Evolutionary conservation across 2,329 filamentous ascomycete species (phyloP).

Genomic region (Hypoxylon sp.): DNA sequence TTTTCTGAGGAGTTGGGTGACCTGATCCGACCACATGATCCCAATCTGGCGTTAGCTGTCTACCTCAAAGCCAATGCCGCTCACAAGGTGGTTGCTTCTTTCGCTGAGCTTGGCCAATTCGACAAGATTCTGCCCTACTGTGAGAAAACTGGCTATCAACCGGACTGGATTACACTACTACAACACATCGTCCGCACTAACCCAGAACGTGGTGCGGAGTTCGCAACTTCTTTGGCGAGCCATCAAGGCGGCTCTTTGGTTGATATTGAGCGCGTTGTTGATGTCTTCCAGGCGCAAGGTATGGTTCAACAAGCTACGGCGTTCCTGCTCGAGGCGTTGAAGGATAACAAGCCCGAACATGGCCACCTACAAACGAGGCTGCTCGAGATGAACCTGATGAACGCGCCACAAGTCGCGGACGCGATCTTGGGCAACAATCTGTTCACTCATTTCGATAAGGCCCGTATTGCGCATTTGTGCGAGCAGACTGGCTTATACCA

Average conservation of each 20-base stretch:
- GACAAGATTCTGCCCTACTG: constrained; percentile 97
- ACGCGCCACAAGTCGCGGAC: constrained; percentile 97
- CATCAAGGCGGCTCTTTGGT: constrained; percentile 89
- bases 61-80: constrained; percentile 92
- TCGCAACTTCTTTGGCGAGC: constrained; percentile 92
- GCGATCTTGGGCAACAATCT: constrained; percentile 98
- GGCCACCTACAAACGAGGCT: constrained; percentile 93
- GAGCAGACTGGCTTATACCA: constrained; percentile 91
- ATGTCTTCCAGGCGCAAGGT: constrained; percentile 97
- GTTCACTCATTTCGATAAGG: constrained; percentile 97
- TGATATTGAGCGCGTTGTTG: constrained; percentile 93
- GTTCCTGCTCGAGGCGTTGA: constrained; percentile 96
- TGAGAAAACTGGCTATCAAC: constrained; percentile 86
- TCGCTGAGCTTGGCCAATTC: constrained; percentile 96
- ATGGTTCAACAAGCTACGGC: constrained; percentile 98
- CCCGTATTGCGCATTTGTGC: constrained; percentile 89
- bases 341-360: constrained; percentile 95
- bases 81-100: constrained; percentile 93
- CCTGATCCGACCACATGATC: constrained; percentile 89
- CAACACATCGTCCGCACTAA: constrained; percentile 94
- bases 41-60: constrained; percentile 87
- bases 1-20: constrained; percentile 98
- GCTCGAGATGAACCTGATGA: constrained; percentile 97
- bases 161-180: constrained; percentile 93
- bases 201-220: constrained; percentile 94